phyloP scores from a whole-genome alignment of 1,284 basidiomycete species.

The Veloporphyrellus conicus region DNA sequence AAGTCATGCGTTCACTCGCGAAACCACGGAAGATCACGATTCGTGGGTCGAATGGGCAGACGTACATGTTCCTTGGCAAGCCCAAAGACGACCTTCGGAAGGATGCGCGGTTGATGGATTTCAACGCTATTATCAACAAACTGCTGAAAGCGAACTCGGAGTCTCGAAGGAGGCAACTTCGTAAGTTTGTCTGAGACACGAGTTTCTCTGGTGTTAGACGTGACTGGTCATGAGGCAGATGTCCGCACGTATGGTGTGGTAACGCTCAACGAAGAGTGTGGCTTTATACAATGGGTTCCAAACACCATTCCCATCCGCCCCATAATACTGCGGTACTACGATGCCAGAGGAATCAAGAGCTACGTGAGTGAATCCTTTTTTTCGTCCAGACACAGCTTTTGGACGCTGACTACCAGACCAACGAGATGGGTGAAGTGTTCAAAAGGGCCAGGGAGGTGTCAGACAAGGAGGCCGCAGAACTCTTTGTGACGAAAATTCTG shows the following conservation, averaged over 20 bases:
- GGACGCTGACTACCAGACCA: slow-evolving; percentile 4
- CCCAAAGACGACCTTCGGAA: slow-evolving; percentile 98
- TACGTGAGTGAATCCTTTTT: slow-evolving; percentile 51
- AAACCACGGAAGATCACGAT: slow-evolving; percentile 92
- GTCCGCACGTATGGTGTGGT: slow-evolving; percentile 96
- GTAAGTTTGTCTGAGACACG: slow-evolving; percentile 44
- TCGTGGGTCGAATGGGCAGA: slow-evolving; percentile 75
- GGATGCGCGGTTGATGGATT: slow-evolving; percentile 97
- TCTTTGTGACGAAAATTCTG: slow-evolving; percentile 65
- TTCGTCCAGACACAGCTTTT: not conserved
- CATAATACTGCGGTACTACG: slow-evolving; percentile 75
- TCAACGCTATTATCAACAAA: slow-evolving; percentile 98
- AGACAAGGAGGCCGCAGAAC: slow-evolving; percentile 51
- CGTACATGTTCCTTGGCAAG: slow-evolving; percentile 93
- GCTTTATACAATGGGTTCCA: slow-evolving; percentile 98
- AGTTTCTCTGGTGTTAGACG: not conserved
- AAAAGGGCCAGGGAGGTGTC: slow-evolving; percentile 52
- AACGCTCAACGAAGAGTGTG: slow-evolving; percentile 95
- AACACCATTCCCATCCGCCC: slow-evolving; percentile 86
- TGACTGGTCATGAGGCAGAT: slow-evolving; percentile 45
- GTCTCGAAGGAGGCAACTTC: slow-evolving; percentile 82
- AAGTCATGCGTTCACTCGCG: slow-evolving; percentile 91
- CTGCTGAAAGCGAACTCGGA: slow-evolving; percentile 91
- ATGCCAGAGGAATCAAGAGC: slow-evolving; percentile 50
- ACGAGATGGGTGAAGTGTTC: slow-evolving; percentile 54